Evolutionary conservation across 192 early-diverging fungal species (phyloP).

Genomic region (Chytriomyces confervae): DNA sequence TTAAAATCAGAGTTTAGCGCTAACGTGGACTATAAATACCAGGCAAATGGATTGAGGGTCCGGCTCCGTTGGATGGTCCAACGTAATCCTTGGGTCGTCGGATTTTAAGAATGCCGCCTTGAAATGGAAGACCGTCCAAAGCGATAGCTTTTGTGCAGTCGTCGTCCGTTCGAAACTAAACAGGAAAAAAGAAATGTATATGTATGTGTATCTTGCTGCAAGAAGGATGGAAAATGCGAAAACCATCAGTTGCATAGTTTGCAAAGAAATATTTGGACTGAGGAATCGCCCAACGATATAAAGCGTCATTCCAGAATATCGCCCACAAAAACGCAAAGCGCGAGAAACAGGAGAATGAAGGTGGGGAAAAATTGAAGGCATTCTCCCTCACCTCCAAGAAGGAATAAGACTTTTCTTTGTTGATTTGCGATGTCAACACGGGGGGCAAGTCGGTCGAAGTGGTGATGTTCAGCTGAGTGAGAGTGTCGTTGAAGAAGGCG

Average conservation of each 20-base stretch:
- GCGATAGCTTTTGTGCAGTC: constrained; percentile 91
- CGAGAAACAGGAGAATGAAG: too few species aligned
- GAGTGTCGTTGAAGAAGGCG: constrained; percentile 86
- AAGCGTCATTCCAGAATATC: too few species aligned
- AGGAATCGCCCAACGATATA: too few species aligned
- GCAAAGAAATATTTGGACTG: too few species aligned
- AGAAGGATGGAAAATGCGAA: background rate
- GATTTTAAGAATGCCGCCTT: constrained; percentile 83
- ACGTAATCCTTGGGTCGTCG: constrained; percentile 94
- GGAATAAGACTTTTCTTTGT: constrained; percentile 93
- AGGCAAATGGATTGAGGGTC: constrained; percentile 61
- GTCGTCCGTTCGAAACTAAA: constrained; percentile 81
- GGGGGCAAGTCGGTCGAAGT: constrained; percentile 67
- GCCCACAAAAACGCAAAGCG: too few species aligned
- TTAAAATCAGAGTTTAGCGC: constrained; percentile 8
- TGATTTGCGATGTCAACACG: constrained; percentile 83
- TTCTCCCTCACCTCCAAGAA: constrained; percentile 82
- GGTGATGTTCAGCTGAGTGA: constrained; percentile 78
- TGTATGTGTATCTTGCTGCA: background rate
- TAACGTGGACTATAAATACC: constrained; percentile 15
- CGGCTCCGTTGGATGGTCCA: constrained; percentile 51
- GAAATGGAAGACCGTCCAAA: constrained; percentile 89
- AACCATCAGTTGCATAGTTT: background rate
- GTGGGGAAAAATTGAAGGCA: too few species aligned
- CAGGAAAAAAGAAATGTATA: background rate